phyloP scores from a whole-genome alignment of 108 stramenopile species.

The Cyclotella sp. region DNA sequence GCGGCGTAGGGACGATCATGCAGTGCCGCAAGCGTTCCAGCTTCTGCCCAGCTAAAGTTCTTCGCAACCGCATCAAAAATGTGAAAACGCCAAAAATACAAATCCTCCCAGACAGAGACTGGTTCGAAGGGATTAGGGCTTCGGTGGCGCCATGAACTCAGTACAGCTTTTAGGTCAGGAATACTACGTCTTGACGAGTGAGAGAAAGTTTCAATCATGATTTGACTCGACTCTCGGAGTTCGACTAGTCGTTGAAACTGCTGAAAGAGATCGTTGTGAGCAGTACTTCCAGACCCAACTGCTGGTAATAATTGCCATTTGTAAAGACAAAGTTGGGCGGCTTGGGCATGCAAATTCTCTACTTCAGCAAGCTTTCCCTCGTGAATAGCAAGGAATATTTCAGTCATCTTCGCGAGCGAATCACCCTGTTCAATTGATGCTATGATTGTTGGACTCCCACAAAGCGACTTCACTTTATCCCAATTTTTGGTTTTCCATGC shows the following conservation, averaged over 20 bases:
- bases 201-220: constrained; percentile 88
- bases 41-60: constrained; percentile 86
- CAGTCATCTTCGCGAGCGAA: constrained; percentile 73
- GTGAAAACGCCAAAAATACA: constrained; percentile 88
- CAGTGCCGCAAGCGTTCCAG: constrained; percentile 79
- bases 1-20: constrained; percentile 95
- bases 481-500: constrained; percentile 92
- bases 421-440: constrained; percentile 74
- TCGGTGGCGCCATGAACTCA: constrained; percentile 92
- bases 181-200: constrained; percentile 76
- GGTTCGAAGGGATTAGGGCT: constrained; percentile 91
- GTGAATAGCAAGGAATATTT: constrained; percentile 79
- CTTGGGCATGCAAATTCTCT: constrained; percentile 89
- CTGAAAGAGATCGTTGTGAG: constrained; percentile 82
- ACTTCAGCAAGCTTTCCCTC: constrained; percentile 88
- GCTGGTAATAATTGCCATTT: constrained; percentile 76
- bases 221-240: constrained; percentile 93
- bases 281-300: constrained; percentile 68
- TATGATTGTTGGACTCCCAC: constrained; percentile 56
- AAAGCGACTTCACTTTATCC: constrained; percentile 73
- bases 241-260: constrained; percentile 93
- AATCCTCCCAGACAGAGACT: constrained; percentile 89
- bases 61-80: constrained; percentile 84
- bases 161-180: constrained; percentile 89
- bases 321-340: constrained; percentile 79